Conservation (phyloP, 176 grass and related monocot species). For the Carex littledalei region DNA sequence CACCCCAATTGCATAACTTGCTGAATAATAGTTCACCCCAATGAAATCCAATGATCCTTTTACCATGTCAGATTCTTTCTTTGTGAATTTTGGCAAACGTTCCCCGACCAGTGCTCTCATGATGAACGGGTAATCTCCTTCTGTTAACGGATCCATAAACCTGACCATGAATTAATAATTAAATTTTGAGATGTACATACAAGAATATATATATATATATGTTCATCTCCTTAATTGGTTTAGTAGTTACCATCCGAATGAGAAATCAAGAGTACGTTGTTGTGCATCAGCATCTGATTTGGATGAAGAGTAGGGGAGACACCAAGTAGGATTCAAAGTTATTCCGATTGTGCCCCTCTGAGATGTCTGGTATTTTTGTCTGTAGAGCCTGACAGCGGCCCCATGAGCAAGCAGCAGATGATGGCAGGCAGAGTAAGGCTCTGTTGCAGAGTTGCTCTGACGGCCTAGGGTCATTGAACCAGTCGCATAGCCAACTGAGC, state of each 20-base stretch:
- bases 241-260: slow-evolving; percentile 48
- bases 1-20: slow-evolving; percentile 8
- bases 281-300: slow-evolving; percentile 34
- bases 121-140: slow-evolving; percentile 25
- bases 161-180: neutral
- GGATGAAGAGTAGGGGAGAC: slow-evolving; percentile 37
- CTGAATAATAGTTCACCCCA: slow-evolving; percentile 27
- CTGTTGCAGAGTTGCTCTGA: slow-evolving; percentile 38
- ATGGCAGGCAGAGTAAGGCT: slow-evolving; percentile 53
- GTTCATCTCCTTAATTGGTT: no score
- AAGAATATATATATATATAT: no score
- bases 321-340: slow-evolving; percentile 42
- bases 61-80: slow-evolving; percentile 8
- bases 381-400: slow-evolving; percentile 29
- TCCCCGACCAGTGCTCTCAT: slow-evolving; percentile 17
- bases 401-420: slow-evolving; percentile 58
- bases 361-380: slow-evolving; percentile 41
- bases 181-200: no score
- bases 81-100: slow-evolving; percentile 21
- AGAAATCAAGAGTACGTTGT: slow-evolving; percentile 49
- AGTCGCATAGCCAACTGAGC: neutral
- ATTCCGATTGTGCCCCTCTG: slow-evolving; percentile 59
- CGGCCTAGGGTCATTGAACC: slow-evolving; percentile 25
- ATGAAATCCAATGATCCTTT: slow-evolving; percentile 26
- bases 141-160: slow-evolving; percentile 29